Evolutionary conservation across 1,139 yeast species (phyloP).

Genomic region (Meyerozyma guilliermondii): DNA sequence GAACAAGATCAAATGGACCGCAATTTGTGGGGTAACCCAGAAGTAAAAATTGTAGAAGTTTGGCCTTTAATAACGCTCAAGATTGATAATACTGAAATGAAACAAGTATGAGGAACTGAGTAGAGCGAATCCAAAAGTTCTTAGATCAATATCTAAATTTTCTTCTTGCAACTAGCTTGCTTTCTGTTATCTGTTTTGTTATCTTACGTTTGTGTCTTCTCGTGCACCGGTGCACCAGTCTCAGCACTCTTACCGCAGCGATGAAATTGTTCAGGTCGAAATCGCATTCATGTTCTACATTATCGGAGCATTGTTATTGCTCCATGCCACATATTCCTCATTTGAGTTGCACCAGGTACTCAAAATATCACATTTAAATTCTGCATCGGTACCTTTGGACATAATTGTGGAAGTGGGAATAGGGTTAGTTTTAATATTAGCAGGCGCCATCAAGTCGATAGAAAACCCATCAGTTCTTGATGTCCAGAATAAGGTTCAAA

Average conservation of each 20-base stretch:
- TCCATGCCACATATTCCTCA: slow-evolving; percentile 49
- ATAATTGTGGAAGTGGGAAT: slow-evolving; percentile 36
- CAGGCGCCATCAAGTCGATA: slow-evolving; percentile 29
- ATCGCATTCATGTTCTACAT: slow-evolving; percentile 12
- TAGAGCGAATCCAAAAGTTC: too few species aligned
- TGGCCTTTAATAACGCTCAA: too few species aligned
- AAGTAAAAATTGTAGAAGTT: background rate
- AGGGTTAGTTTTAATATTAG: slow-evolving; percentile 33
- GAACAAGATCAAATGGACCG: too few species aligned
- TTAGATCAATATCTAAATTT: too few species aligned
- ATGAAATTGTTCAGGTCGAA: background rate
- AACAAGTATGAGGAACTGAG: too few species aligned
- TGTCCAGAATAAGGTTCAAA: slow-evolving; percentile 16
- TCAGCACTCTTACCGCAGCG: background rate
- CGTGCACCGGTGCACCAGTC: background rate
- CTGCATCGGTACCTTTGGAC: slow-evolving; percentile 28
- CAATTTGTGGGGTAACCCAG: background rate
- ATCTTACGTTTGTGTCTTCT: background rate
- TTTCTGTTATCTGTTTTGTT: background rate
- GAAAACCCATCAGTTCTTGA: slow-evolving; percentile 20
- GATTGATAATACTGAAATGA: too few species aligned
- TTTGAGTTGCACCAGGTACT: slow-evolving; percentile 43
- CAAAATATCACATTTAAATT: slow-evolving; percentile 13
- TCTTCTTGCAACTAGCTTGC: background rate
- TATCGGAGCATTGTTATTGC: slow-evolving; percentile 29